Evolutionary conservation across 148 eudicot species (phyloP), one percentile per base, ranked within the genome.

Genomic region (Nepenthes gracilis): DNA sequence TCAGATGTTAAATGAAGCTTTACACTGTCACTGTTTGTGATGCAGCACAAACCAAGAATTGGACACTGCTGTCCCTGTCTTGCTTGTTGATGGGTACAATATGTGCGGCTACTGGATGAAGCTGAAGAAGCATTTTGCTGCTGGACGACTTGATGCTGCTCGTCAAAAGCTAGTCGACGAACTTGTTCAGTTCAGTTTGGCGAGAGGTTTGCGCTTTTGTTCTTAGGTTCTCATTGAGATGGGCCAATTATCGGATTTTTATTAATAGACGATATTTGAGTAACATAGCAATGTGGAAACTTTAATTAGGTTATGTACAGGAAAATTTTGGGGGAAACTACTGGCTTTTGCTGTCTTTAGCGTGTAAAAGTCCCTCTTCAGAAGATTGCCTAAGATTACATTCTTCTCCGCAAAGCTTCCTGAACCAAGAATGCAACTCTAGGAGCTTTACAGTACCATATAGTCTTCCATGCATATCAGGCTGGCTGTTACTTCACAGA

Each of bases 81-180:
- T 94, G 74, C 95, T 94, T 59, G 97, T 94, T 75, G 99, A 94
- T 81, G 99, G 97, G 45, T 94, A 94, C 69, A 94, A 94, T 70
- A 92, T 94, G 51, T 94, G 99, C 58, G 99, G 99, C 65, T 94
- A 83, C 72, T 94, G 99, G 99, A 68, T 69, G 12, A 94, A 86
- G 75, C 74, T 94, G 74, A 94, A 89, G 82, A 89, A 94, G 69
- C 83, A 94, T 85, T 94, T 94, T 69, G 70, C 77, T 76, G 76
- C 49, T 70, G 99, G 95, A 64, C 77, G 83, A 51, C 97, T 94
- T 75, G 90, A 84, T 56, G 62, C 85, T 65, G 99, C 99, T 61
- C 89, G 97, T 47, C 90, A 94, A 77, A 85, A 89, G 85, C 84
- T 94, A 65, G 62, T 94, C 65, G 85, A 89, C 74, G 99, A 94